These are phyloP conservation scores for Aspergillus sclerotialis DNA, from an alignment of 2,329 filamentous ascomycete species.

Conservation along the genomic window DNA sequence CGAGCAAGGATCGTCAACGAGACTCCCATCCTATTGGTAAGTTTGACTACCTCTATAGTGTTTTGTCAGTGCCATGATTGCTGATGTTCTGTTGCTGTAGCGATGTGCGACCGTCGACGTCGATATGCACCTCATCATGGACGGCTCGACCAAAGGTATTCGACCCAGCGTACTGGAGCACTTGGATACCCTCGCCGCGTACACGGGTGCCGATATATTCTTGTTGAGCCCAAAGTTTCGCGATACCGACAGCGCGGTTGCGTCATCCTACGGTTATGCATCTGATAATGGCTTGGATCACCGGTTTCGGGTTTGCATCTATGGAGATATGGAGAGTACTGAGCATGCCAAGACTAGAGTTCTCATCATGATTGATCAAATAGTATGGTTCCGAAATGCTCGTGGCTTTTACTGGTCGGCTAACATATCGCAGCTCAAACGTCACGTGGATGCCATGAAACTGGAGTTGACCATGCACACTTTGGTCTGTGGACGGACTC, in stretches of 20 bases:
- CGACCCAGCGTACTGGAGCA: slow-evolving; percentile 72
- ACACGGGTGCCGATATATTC: slow-evolving; percentile 94
- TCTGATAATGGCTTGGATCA: slow-evolving; percentile 79
- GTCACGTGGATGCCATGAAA: slow-evolving; percentile 66
- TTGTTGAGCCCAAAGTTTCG: slow-evolving; percentile 83
- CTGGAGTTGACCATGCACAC: slow-evolving; percentile 85
- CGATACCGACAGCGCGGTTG: slow-evolving; percentile 64
- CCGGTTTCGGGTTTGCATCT: slow-evolving; percentile 86
- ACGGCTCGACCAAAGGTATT: slow-evolving; percentile 60
- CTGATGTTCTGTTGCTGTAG: slow-evolving; percentile 42
- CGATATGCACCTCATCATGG: slow-evolving; percentile 82
- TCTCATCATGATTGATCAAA: slow-evolving; percentile 92
- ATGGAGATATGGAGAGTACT: slow-evolving; percentile 87
- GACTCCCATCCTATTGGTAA: slow-evolving; percentile 85
- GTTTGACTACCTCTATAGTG: slow-evolving; percentile 24
- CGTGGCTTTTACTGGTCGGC: too few relatives aligned
- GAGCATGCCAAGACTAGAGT: slow-evolving; percentile 96
- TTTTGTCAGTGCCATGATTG: slow-evolving; percentile 9
- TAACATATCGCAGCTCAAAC: slow-evolving; percentile 40
- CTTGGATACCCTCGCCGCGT: slow-evolving; percentile 77
- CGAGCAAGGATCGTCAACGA: slow-evolving; percentile 84
- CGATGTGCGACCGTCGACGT: slow-evolving; percentile 90
- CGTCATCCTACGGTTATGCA: slow-evolving; percentile 67
- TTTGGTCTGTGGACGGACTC: slow-evolving; percentile 82
- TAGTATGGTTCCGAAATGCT: slow-evolving; percentile 58